These are phyloP conservation scores for Boletus vinaceobasis DNA, from an alignment of 768 basidiomycete genomes.

Conservation along the genomic window DNA sequence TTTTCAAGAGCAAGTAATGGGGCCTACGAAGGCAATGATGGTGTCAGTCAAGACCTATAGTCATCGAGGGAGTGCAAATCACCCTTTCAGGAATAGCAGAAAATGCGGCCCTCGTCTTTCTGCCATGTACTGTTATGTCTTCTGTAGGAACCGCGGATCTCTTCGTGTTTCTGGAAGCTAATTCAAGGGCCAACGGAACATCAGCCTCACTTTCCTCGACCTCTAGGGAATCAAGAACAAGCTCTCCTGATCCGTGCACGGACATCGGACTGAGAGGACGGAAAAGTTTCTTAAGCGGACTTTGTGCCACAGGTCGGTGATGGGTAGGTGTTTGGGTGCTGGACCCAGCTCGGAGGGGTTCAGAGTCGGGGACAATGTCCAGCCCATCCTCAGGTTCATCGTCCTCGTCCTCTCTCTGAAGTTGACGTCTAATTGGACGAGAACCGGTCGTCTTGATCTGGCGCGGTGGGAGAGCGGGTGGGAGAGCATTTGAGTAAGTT, in stretches of 20 bases:
- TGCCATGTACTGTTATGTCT: conserved; percentile 1
- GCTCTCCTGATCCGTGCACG: conserved; percentile 22
- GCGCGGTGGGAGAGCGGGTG: neutral
- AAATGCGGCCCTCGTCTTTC: conserved; percentile 2
- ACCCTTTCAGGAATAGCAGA: conserved; percentile 18
- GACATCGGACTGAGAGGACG: conserved; percentile 23
- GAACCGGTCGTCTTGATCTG: neutral
- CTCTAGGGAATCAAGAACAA: conserved; percentile 28
- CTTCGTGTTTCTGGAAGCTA: conserved; percentile 20
- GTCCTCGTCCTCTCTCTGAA: neutral
- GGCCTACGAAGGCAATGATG: conserved; percentile 1
- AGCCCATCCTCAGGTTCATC: conserved; percentile 34
- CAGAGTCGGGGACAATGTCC: conserved; percentile 64
- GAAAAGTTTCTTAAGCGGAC: conserved; percentile 16
- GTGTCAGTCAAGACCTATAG: neutral
- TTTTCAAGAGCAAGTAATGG: neutral
- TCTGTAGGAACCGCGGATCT: neutral
- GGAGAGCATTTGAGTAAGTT: neutral
- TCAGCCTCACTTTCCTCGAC: conserved; percentile 35
- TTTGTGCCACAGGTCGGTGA: neutral
- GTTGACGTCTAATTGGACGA: neutral
- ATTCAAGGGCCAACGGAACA: conserved; percentile 41
- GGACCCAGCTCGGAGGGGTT: conserved; percentile 40
- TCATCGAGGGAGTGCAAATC: neutral
- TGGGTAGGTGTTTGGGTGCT: conserved; percentile 8